These are phyloP conservation scores for Fusarium sublunatum DNA, from an alignment of 2,329 filamentous ascomycete genomes.

Conservation along the genomic window DNA sequence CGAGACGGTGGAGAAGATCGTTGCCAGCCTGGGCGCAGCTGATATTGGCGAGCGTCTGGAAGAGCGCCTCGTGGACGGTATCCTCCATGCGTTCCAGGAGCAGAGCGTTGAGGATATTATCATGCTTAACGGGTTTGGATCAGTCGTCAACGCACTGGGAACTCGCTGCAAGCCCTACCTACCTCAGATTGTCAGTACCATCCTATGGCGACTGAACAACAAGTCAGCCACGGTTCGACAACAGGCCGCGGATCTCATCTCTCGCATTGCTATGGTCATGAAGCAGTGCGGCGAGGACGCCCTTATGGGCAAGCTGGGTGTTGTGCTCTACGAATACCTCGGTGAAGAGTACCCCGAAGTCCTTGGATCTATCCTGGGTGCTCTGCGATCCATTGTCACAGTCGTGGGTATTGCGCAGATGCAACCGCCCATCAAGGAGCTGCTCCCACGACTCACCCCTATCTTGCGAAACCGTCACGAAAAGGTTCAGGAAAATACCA, in stretches of 20 bases:
- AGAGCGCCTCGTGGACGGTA: slow-evolving; percentile 93
- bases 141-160: slow-evolving; percentile 94
- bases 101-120: slow-evolving; percentile 96
- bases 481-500: slow-evolving; percentile 99
- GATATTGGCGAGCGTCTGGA: slow-evolving; percentile 94
- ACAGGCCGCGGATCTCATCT: slow-evolving; percentile 95
- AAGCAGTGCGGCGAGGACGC: slow-evolving; percentile 97
- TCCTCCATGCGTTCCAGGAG: slow-evolving; percentile 96
- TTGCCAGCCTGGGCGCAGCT: slow-evolving; percentile 90
- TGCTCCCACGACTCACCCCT: slow-evolving; percentile 94
- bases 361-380: slow-evolving; percentile 93
- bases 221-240: slow-evolving; percentile 97
- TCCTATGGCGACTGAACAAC: slow-evolving; percentile 97
- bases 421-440: slow-evolving; percentile 97
- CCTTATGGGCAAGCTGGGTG: slow-evolving; percentile 92
- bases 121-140: slow-evolving; percentile 97
- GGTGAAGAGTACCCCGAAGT: slow-evolving; percentile 99
- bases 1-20: slow-evolving; percentile 96
- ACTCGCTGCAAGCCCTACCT: slow-evolving; percentile 96
- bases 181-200: slow-evolving; percentile 95
- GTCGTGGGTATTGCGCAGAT: slow-evolving; percentile 98
- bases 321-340: slow-evolving; percentile 96
- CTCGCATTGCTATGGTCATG: slow-evolving; percentile 98
- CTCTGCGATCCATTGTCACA: slow-evolving; percentile 94
- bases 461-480: slow-evolving; percentile 98